These are phyloP conservation scores for Akebia trifoliata DNA, from an alignment of 164 flowering plant species.

Conservation along the genomic window DNA sequence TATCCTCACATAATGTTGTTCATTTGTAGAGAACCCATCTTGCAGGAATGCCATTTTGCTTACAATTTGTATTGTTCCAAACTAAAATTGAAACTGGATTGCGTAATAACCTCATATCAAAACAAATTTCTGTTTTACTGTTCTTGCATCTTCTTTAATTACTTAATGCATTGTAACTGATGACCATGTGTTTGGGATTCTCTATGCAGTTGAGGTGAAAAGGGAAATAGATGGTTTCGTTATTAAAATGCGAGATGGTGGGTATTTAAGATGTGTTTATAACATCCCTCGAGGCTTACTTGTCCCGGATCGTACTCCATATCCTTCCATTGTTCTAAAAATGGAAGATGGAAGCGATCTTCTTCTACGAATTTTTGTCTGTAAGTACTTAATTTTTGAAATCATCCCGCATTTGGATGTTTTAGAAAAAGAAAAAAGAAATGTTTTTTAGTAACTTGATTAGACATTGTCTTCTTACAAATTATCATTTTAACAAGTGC, in stretches of 20 bases:
- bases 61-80: too few species aligned
- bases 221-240: constrained; percentile 89
- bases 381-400: constrained; percentile 43
- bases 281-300: constrained; percentile 94
- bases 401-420: not conserved
- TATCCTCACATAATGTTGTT: too few species aligned
- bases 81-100: too few species aligned
- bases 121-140: not conserved
- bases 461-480: not conserved
- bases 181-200: constrained; percentile 8
- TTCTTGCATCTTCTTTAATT: not conserved
- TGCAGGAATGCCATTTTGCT: too few species aligned
- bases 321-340: constrained; percentile 94
- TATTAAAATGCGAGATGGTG: constrained; percentile 94
- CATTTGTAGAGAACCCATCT: too few species aligned
- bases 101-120: too few species aligned
- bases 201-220: constrained; percentile 80
- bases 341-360: constrained; percentile 99
- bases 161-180: too few species aligned
- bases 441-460: not conserved
- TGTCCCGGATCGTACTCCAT: constrained; percentile 89
- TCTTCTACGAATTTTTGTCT: constrained; percentile 93
- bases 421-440: not conserved
- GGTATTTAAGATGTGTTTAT: constrained; percentile 76
- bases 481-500: not conserved